Conservation (phyloP, 768 basidiomycete genomes). For the Exidia glandulosa region DNA sequence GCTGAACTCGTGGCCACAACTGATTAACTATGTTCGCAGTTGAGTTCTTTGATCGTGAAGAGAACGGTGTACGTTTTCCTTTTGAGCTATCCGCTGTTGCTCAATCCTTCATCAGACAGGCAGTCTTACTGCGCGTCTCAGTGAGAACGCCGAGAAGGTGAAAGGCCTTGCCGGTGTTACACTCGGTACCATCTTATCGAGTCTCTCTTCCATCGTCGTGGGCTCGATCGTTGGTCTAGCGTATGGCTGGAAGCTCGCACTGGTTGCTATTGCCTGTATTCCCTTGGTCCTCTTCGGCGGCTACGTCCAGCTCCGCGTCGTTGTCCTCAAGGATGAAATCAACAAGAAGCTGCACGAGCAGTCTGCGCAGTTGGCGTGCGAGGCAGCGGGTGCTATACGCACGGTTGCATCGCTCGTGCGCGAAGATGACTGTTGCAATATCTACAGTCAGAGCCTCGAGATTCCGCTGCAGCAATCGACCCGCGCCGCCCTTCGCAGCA, state of each 20-base stretch:
- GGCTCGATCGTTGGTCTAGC: conserved; percentile 69
- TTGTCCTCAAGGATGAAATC: conserved; percentile 75
- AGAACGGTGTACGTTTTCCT: conserved; percentile 47
- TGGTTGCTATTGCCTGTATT: conserved; percentile 71
- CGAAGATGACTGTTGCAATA: conserved; percentile 64
- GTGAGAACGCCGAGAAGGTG: conserved; percentile 84
- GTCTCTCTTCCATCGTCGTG: conserved; percentile 51
- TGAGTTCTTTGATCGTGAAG: conserved; percentile 82
- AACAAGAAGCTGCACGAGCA: conserved; percentile 72
- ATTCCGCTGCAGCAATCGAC: conserved; percentile 58
- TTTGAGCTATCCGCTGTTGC: conserved; percentile 6
- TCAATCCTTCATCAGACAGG: conserved; percentile 51
- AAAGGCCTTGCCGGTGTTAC: conserved; percentile 82
- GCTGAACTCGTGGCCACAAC: background rate
- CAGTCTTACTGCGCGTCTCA: conserved; percentile 62
- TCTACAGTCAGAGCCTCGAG: conserved; percentile 63
- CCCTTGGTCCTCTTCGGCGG: conserved; percentile 62
- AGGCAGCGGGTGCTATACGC: conserved; percentile 80
- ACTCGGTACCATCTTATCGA: conserved; percentile 40
- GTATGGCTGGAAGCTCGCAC: conserved; percentile 67
- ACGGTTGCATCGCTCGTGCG: conserved; percentile 85
- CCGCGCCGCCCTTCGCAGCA: conserved; percentile 50
- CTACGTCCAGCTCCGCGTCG: conserved; percentile 79
- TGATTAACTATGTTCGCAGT: conserved; percentile 33
- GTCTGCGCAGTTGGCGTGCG: conserved; percentile 84